Percentiles rank a stretch among this genome's conserved stretches.
Conservation (phyloP, 768 basidiomycete species). For the Termitomyces sp. region DNA sequence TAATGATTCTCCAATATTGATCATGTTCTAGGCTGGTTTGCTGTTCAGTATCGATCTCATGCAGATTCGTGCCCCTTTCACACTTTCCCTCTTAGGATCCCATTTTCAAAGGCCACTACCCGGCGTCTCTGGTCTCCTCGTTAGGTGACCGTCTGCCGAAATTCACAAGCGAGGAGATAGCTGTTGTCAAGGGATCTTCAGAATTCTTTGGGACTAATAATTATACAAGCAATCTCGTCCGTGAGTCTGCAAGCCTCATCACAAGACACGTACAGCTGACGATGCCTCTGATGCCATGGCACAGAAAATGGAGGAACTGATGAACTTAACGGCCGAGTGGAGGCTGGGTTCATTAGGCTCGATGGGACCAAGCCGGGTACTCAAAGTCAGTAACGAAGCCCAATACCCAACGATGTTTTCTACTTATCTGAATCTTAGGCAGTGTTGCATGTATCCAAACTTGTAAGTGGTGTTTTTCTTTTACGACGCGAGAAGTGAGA, state of each 20-base stretch:
- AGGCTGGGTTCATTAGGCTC: slow-evolving; percentile 45
- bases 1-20: background rate
- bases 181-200: slow-evolving; percentile 52
- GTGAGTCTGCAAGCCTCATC: slow-evolving; percentile 27
- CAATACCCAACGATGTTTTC: background rate
- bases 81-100: slow-evolving; percentile 38
- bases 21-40: slow-evolving; percentile 33
- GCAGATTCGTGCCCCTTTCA: slow-evolving; percentile 1
- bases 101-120: slow-evolving; percentile 68
- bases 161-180: slow-evolving; percentile 49
- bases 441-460: slow-evolving; percentile 60
- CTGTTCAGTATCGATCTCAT: slow-evolving; percentile 20
- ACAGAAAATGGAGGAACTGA: slow-evolving; percentile 50
- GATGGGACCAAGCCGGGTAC: slow-evolving; percentile 56
- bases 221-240: slow-evolving; percentile 54
- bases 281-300: background rate
- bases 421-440: slow-evolving; percentile 24
- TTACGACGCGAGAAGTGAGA: background rate
- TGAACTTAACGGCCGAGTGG: slow-evolving; percentile 50
- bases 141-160: slow-evolving; percentile 48
- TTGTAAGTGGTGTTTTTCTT: slow-evolving; percentile 29
- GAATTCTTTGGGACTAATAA: slow-evolving; percentile 69
- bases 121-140: slow-evolving; percentile 39
- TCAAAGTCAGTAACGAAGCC: slow-evolving; percentile 33
- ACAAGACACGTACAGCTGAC: background rate